Base-by-base conservation (phyloP, 176 grass and related monocot genomes). In the Ensete glaucum region DNA sequence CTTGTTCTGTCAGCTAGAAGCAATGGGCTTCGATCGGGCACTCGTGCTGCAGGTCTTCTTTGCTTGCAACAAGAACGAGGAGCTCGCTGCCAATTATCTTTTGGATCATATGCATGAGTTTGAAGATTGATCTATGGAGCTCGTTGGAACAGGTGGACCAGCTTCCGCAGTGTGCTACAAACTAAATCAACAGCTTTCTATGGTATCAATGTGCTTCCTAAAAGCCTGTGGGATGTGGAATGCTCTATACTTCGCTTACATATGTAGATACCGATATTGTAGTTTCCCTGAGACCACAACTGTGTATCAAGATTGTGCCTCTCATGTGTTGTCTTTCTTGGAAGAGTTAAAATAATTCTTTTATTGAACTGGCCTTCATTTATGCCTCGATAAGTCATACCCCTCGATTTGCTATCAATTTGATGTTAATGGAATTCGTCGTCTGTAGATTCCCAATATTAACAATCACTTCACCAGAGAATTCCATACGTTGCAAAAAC, bases 1-100 rank as follows among this genome's bases (percentile, higher is more conserved):
- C 34, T 6, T 43, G 3, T 19, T 67, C 71, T 52, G 11, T 52
- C 81, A 98, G 95, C 90, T 98, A 5, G 95, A 98, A 78, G 90
- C 43, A 2, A 98, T 98, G 95, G 95, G 95, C 25, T 98, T 98
- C 82, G 80, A 98, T 48, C 86, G 80, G 64, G 91, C 85, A 23
- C 85, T 98, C 76, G 95, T 94, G 19, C 78, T 98, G 80, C 88
- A 98, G 64, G 95, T 98, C 8, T 98, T 98, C 78, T 98, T 98
- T 85, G 95, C 95, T 8, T 98, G 95, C 80, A 98, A 98, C 86
- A 98, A 93, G 79, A 87, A 98, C 26, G 95, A 98, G 73, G 95
- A 98, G 73, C 79, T 98, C 8, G 86, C 95, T 4, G 95, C 95
- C 66, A 98, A 94, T 78, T 98, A 98, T 79, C 90, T 98, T 17